Conservation (phyloP, 2,329 filamentous ascomycete species). For the Monosporascus sp. region DNA sequence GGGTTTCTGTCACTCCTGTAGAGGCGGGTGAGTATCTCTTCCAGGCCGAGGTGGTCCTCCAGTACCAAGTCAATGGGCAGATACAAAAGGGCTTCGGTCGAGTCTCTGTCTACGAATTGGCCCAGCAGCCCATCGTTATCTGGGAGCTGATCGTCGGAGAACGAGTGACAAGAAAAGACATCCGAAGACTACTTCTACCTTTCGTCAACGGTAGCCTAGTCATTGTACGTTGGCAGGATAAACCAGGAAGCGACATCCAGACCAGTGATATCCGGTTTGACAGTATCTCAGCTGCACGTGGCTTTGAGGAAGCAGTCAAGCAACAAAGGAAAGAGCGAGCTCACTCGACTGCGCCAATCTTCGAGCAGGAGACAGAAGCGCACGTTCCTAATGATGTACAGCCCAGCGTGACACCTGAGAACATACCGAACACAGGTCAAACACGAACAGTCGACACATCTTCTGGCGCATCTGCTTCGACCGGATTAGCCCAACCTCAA, state of each 20-base stretch:
- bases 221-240: slow-evolving; percentile 6
- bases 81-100: not conserved
- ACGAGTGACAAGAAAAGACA: slow-evolving; percentile 9
- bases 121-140: slow-evolving; percentile 2
- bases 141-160: slow-evolving; percentile 10
- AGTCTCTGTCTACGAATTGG: slow-evolving; percentile 9
- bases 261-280: slow-evolving; percentile 6
- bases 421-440: too few relatives aligned
- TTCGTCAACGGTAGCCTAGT: slow-evolving; percentile 4
- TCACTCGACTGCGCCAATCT: not conserved
- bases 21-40: not conserved
- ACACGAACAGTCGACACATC: too few relatives aligned
- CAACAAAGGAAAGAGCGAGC: not conserved
- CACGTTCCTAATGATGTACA: too few relatives aligned
- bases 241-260: not conserved
- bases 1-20: not conserved
- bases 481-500: too few relatives aligned
- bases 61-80: not conserved
- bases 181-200: slow-evolving; percentile 9
- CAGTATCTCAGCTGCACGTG: slow-evolving; percentile 1
- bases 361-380: not conserved
- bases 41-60: not conserved
- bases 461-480: too few relatives aligned
- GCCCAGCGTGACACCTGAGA: too few relatives aligned
- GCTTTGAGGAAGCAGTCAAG: slow-evolving; percentile 3